Conservation (phyloP, 441 rosid species). For the Mallotus japonicus region DNA sequence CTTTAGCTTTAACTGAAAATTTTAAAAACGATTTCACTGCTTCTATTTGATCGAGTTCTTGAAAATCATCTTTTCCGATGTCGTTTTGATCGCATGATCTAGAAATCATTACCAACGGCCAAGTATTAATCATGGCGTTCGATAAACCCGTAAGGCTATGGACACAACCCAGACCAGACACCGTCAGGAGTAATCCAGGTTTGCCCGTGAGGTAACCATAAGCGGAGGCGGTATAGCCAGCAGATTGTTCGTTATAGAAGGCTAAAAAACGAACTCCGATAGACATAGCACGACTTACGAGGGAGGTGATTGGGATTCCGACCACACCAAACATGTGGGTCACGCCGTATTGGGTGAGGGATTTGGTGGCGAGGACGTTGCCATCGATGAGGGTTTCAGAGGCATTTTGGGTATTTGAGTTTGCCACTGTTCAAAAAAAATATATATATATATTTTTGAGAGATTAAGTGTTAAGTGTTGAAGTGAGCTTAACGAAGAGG, state of each 20-base stretch:
- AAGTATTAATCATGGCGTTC: slow-evolving; percentile 78
- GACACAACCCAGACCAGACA: slow-evolving; percentile 94
- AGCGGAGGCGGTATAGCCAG: slow-evolving; percentile 94
- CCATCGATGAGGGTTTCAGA: slow-evolving; percentile 48
- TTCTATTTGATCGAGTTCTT: slow-evolving; percentile 88
- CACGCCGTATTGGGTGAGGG: slow-evolving; percentile 65
- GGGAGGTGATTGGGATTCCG: too few species aligned
- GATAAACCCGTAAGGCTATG: slow-evolving; percentile 92
- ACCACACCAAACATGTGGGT: too few species aligned
- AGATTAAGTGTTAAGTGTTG: too few species aligned
- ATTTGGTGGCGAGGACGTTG: slow-evolving; percentile 58
- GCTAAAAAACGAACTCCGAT: slow-evolving; percentile 88
- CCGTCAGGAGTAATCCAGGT: slow-evolving; percentile 84
- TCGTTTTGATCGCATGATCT: slow-evolving; percentile 85
- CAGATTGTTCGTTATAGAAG: slow-evolving; percentile 97
- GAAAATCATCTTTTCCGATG: slow-evolving; percentile 80
- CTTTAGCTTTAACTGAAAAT: slow-evolving; percentile 56
- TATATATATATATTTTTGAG: too few species aligned
- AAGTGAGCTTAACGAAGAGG: too few species aligned
- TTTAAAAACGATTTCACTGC: slow-evolving; percentile 77
- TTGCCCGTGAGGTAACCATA: slow-evolving; percentile 83
- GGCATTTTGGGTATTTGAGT: slow-evolving; percentile 19
- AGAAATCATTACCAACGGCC: slow-evolving; percentile 93
- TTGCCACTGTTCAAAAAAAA: slow-evolving; percentile 28
- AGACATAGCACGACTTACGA: too few species aligned